Evolutionary conservation across 2,329 filamentous ascomycete genomes (phyloP), one percentile per base, ranked within the genome.

Genomic region (Nemania sp.): DNA sequence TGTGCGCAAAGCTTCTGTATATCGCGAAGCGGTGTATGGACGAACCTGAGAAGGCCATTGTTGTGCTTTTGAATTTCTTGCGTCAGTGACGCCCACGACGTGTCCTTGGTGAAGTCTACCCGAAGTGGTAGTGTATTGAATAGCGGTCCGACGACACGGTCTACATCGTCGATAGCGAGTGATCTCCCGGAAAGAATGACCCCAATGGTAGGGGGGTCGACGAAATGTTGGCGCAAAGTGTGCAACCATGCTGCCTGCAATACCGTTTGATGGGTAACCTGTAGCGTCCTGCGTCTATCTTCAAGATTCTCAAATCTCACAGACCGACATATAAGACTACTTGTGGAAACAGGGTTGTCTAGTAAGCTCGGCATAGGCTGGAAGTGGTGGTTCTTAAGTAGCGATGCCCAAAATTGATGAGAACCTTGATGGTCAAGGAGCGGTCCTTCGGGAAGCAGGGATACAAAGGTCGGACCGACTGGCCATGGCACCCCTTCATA

Each of bases 61-160:
- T 93, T 93, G 76, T 91, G 93, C 0, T 88, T 80, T 73, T 97
- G 93, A 68, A 92, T 93, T 58, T 82, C 80, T 18, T 80, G 82
- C 24, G 93, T 82, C 0, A 93, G 78, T 0, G 87, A 83, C 0
- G 80, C 77, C 88, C 91, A 93, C 0, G 84, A 88, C 4, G 85
- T 81, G 0, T 79, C 75, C 0, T 77, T 70, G 6, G 79, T 68
- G 15, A 86, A 71, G 5, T 81, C 76, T 38, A 89, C 79, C 62
- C 87, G 85, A 76, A 92, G 93, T 0, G 94, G 93, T 1, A 98
- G 82, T 0, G 94, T 97, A 76, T 98, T 98, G 85, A 98, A 97
- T 22, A 98, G 81, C 0, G 95, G 94, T 0, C 94, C 95, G 49
- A 96, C 86, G 0, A 92, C 87, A 24, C 84, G 76, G 54, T 94